Base-by-base conservation (phyloP, 1,139 yeast genomes). In the Nakaseomyces sp. region DNA sequence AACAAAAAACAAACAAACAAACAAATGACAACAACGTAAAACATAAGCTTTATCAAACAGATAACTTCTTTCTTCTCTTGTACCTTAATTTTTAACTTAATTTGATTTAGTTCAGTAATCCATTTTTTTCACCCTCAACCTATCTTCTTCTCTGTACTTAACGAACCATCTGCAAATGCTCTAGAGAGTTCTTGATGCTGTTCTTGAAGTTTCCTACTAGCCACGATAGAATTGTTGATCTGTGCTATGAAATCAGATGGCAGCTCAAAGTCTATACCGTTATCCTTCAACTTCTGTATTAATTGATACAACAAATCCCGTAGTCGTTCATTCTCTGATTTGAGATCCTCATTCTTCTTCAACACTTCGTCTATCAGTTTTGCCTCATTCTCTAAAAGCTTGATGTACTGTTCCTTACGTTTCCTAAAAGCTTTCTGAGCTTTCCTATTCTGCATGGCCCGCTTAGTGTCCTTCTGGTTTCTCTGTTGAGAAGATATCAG, bases 401-500 rank as follows among this genome's bases (percentile, higher is more conserved):
- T 81, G 53, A 87, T 77, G 56, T 84, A 79, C 47, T 76, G 73
- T 54, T 85, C 94, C 60, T 83, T 81, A 46, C 95, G 72, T 58
- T 77, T 79, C 57, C 96, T 73, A 66, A 86, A 87, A 9, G 95
- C 94, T 54, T 85, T 76, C 63, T 87, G 96, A 1, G 96, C 95
- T 47, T 77, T 81, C 55, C 95, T 70, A 66, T 87, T 87, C 65
- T 87, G 96, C 13, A 81, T 85, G 1, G 95, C 95, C 50, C 96
- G 74, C 63, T 84, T 85, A 32, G 91, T 75, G 47, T 70, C 72
- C n/a, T 79, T 72, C 12, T 32, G 22, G 15, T 17, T 18, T 18
- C 18, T 32, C n/a, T 20, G 37, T 15, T 30, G 33, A 8, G 33
- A 30, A 30, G 33, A 30, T 9, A 30, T 30, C 18, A 30, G 33